A percentile compares a stretch with the other conserved stretches of the same genome.
Conservation (phyloP, 1,284 basidiomycete species). For the Melampsora abietis-canadensis region DNA sequence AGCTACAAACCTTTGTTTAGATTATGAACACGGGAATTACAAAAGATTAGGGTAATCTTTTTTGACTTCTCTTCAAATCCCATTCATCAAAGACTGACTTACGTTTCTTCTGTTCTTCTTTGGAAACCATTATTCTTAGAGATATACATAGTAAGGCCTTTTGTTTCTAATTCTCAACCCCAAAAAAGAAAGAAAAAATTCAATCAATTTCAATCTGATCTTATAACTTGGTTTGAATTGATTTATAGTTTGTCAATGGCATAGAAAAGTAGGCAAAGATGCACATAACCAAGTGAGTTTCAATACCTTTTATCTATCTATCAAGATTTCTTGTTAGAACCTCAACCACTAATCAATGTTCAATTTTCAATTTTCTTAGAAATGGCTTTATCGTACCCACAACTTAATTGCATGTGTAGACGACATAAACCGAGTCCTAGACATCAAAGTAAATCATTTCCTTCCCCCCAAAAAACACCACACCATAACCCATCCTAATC, state of each 20-base stretch:
- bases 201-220: no score
- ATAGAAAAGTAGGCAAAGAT: slow-evolving; percentile 35
- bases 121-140: no score
- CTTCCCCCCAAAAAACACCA: no score
- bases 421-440: slow-evolving; percentile 36
- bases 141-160: slow-evolving; percentile 29
- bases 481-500: neutral
- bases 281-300: slow-evolving; percentile 30
- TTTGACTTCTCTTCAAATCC: neutral
- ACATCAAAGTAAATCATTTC: slow-evolving; percentile 31
- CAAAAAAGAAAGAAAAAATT: no score
- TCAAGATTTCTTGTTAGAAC: no score
- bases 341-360: neutral
- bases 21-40: slow-evolving; percentile 41
- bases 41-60: slow-evolving; percentile 24
- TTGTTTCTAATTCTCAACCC: no score
- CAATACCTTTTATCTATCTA: neutral
- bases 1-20: slow-evolving; percentile 12
- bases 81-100: no score
- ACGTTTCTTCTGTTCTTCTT: no score
- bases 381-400: slow-evolving; percentile 38
- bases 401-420: slow-evolving; percentile 28
- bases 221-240: no score
- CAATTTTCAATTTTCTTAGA: neutral
- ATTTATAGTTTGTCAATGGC: slow-evolving; percentile 36